Percentiles rank a stretch among this genome's conserved stretches.
These are phyloP conservation scores for Arthroderma uncinatum DNA, from an alignment of 2,329 filamentous ascomycete species.

Conservation along the genomic window DNA sequence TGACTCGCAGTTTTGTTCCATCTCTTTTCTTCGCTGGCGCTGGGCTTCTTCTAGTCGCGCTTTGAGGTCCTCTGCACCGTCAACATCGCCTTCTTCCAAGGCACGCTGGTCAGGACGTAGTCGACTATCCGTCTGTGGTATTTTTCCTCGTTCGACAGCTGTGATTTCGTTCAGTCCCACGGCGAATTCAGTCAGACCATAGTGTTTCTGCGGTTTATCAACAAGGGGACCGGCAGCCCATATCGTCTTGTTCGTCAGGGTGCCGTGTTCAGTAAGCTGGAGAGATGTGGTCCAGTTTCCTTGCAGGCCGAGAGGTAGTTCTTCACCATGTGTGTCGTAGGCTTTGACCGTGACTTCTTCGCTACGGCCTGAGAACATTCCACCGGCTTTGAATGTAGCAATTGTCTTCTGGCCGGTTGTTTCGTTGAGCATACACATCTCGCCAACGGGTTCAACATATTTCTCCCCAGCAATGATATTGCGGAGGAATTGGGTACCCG, in stretches of 20 bases:
- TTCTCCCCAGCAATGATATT: conserved; percentile 98
- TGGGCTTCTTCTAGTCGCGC: conserved; percentile 76
- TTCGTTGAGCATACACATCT: conserved; percentile 77
- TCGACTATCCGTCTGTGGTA: conserved; percentile 73
- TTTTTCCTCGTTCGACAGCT: conserved; percentile 56
- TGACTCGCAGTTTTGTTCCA: conserved; percentile 63
- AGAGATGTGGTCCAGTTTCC: conserved; percentile 80
- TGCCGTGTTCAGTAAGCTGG: conserved; percentile 53
- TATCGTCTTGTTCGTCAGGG: conserved; percentile 53
- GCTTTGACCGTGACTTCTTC: conserved; percentile 78
- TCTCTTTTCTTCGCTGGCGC: conserved; percentile 57
- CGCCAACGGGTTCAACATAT: conserved; percentile 89
- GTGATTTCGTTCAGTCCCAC: conserved; percentile 83
- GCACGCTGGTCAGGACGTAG: conserved; percentile 79
- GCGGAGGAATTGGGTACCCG: conserved; percentile 79
- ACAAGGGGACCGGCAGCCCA: conserved; percentile 74
- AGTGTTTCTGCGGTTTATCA: conserved; percentile 65
- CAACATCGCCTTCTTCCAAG: conserved; percentile 68
- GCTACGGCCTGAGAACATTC: conserved; percentile 90
- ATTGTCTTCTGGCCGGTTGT: conserved; percentile 69
- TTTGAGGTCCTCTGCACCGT: conserved; percentile 75
- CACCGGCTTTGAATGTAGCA: conserved; percentile 86
- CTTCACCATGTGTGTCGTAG: conserved; percentile 54
- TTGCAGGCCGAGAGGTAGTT: conserved; percentile 55
- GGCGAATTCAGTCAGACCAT: conserved; percentile 80